Conservation (phyloP, 805 yeast species). For the Kurtzmaniella cleridarum region DNA sequence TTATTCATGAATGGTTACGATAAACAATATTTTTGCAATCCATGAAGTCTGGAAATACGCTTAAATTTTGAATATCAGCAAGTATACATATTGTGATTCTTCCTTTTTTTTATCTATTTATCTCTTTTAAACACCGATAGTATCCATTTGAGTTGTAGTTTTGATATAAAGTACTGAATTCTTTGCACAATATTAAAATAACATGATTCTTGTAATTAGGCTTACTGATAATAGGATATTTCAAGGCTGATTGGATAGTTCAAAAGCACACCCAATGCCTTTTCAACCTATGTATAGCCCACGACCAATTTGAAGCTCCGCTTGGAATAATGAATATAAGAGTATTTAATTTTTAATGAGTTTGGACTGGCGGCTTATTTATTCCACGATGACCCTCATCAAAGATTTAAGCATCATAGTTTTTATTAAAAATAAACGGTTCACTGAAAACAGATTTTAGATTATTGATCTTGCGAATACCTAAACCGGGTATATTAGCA, state of each 20-base stretch:
- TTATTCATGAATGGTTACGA: slow-evolving; percentile 5
- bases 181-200: too few species aligned
- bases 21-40: too few species aligned
- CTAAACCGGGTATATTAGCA: slow-evolving; percentile 41
- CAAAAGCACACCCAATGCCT: slow-evolving; percentile 1
- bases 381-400: too few species aligned
- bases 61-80: too few species aligned
- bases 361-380: too few species aligned
- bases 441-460: slow-evolving; percentile 38
- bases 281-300: background rate
- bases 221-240: background rate
- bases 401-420: slow-evolving; percentile 17
- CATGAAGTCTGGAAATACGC: too few species aligned
- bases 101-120: too few species aligned
- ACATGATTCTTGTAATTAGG: slow-evolving; percentile 2
- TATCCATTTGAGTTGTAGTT: background rate
- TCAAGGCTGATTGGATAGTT: slow-evolving; percentile 7
- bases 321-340: too few species aligned
- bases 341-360: too few species aligned
- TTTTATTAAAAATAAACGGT: slow-evolving; percentile 45
- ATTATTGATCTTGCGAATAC: slow-evolving; percentile 39
- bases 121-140: too few species aligned
- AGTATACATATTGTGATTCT: too few species aligned
- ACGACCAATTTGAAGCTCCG: too few species aligned
- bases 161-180: slow-evolving; percentile 1